Evolutionary conservation across 1,284 basidiomycete genomes (phyloP), one percentile per base, ranked within the genome.

Genomic region (Ceratobasidium sp.): DNA sequence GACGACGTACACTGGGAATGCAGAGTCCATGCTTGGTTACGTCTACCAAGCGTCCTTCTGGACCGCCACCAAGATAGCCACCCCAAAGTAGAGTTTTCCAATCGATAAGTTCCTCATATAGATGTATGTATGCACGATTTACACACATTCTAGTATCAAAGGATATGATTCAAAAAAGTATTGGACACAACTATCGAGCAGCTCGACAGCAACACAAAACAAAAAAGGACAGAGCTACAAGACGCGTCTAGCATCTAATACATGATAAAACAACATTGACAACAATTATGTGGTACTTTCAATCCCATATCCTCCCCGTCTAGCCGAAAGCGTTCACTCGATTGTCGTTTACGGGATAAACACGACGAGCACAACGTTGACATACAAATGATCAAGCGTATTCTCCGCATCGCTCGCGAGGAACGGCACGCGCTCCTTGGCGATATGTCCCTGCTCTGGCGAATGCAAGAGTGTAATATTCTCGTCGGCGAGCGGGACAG

Each of bases 1-100:
- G 76, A 92, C 94, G 22, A 93, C 92, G 1, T 99, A 98, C 80
- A 96, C 95, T 7, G 93, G 89, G 77, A 94, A 95, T 78, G 84
- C 88, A 4, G 86, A 90, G 76, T 90, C 89, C 27, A 94, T 98
- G 93, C 85, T 98, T n/a, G 87, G 88, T 39, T 96, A 98, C 79
- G 86, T 92, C 22, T 98, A 98, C 81, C 87, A 91, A 78, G 86
- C 93, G 2, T 88, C 89, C 1, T 95, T 95, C 82, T 96, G 92
- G 91, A 92, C 89, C 0, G 94, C 93, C 2, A 94, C 87, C 11
- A 95, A 93, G 59, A 75, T 64, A 39, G 19, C 58, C 4, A 53
- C 56, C n/a, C 69, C 49, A 31, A 29, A 61, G 19, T 46, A 61
- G 34, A 68, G 41, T 24, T 39, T 19, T 11, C 8, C 22, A 39